Evolutionary conservation across 2,329 filamentous ascomycete genomes (phyloP), one percentile per base, ranked within the genome.

Genomic region (Microsporum audouinii): DNA sequence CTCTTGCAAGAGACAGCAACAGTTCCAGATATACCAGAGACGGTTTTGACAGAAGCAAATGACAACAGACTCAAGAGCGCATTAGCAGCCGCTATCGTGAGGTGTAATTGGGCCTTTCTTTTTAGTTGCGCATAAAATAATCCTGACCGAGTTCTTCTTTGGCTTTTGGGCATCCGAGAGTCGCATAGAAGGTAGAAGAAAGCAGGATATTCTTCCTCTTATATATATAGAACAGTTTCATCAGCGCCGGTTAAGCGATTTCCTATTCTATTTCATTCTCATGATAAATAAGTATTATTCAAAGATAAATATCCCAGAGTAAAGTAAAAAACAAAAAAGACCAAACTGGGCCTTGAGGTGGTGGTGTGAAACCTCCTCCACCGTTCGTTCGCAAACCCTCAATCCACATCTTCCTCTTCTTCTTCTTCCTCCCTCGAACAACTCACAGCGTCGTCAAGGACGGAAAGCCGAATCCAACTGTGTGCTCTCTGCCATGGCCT

Each of bases 301-400:
- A 47, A 47, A 23, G n/a, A 41, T 14, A 14, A 43, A 43, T 51
- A 51, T 29, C 14, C 23, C 43, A 47, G 10, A 12, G 12, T 4
- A 8, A 41, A 41, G 3, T 41, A 29, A 31, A 27, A 12, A 51
- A 29, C 23, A 12, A 29, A 31, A 8, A 51, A 29, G 31, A 29
- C 43, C 27, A 23, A 23, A 5, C 34, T 36, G 5, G 34, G 5
- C 39, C 14, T n/a, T 43, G 39, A 51, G 31, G 51, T 7, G 51
- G 51, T 55, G 49, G 51, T 55, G 51, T 55, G 51, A 55, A 55
- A 55, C 51, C 51, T 55, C 51, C 51, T 55, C 51, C 51, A 34
- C 33, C 51, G 51, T 36, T 55, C 51, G 51, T 36, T 55, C 51
- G 51, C 51, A 34, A 36, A 23, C 17, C 51, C 49, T 34, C 27